phyloP scores from a whole-genome alignment of 805 yeast species.

The Pichia californica region DNA sequence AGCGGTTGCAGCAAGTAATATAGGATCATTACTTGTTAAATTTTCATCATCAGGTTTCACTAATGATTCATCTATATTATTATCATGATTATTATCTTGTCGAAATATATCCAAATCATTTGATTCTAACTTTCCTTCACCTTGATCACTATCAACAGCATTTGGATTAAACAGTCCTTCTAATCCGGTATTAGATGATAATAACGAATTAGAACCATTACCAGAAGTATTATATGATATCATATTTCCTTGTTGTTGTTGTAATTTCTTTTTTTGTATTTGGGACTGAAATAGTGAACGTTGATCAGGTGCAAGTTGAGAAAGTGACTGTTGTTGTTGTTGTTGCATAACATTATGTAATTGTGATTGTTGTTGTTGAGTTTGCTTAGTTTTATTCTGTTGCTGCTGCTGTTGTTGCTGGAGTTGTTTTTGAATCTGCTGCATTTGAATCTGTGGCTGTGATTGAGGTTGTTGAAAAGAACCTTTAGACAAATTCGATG shows the following conservation, averaged over 20 bases:
- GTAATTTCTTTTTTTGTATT: slow-evolving; percentile 1
- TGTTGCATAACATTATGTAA: background rate
- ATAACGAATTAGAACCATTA: background rate
- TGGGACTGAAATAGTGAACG: slow-evolving; percentile 2
- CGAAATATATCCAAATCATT: slow-evolving; percentile 13
- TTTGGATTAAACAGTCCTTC: slow-evolving; percentile 12
- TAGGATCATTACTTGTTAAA: background rate
- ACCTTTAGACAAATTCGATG: background rate
- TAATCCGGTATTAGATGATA: slow-evolving; percentile 1
- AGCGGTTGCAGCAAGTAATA: background rate
- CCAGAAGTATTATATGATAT: no score
- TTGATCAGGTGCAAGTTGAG: background rate
- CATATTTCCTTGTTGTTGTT: background rate
- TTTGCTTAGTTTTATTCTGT: slow-evolving; percentile 5
- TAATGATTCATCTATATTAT: background rate
- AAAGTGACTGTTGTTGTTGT: slow-evolving; percentile 1
- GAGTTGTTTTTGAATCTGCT: slow-evolving; percentile 11
- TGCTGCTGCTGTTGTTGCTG: slow-evolving; percentile 11
- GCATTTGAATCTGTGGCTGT: slow-evolving; percentile 10
- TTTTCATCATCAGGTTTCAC: background rate
- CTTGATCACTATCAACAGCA: slow-evolving; percentile 11
- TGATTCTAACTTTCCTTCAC: slow-evolving; percentile 8
- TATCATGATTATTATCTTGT: background rate
- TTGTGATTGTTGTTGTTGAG: slow-evolving; percentile 3
- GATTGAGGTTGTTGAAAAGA: slow-evolving; percentile 7